Percentiles rank a stretch among this genome's conserved stretches.
These are phyloP conservation scores for Madurella fahalii DNA, from an alignment of 2,329 filamentous ascomycete species.

Conservation along the genomic window DNA sequence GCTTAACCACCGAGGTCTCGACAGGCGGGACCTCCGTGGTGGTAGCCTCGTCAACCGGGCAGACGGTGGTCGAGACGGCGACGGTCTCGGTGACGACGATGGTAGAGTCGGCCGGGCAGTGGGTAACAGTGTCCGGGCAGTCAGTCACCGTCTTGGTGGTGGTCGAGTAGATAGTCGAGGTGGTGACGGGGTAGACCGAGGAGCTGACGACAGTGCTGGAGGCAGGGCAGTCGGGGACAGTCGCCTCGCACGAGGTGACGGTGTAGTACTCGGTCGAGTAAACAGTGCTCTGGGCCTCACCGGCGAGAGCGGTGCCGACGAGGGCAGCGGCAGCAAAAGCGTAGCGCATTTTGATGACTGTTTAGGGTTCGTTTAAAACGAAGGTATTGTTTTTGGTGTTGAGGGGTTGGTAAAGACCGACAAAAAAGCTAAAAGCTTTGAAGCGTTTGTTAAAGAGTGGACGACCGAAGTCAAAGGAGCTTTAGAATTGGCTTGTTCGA, in stretches of 20 bases:
- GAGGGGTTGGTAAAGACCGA: constrained; percentile 26
- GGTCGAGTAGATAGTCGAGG: constrained; percentile 54
- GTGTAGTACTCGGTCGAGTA: constrained; percentile 57
- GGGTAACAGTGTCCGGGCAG: constrained; percentile 55
- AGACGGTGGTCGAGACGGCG: constrained; percentile 43
- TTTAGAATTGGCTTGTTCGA: constrained; percentile 31
- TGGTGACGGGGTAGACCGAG: constrained; percentile 34
- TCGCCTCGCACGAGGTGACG: constrained; percentile 56
- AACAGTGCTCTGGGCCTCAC: constrained; percentile 41
- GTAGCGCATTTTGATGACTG: constrained; percentile 64
- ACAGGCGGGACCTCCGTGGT: constrained; percentile 22
- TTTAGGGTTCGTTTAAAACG: constrained; percentile 21
- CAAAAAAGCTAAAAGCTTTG: constrained; percentile 29
- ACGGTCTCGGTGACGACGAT: constrained; percentile 36
- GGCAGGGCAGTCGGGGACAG: constrained; percentile 50
- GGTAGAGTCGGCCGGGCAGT: constrained; percentile 53
- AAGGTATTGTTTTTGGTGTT: constrained; percentile 11
- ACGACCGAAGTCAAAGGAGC: constrained; percentile 40
- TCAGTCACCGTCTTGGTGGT: constrained; percentile 58
- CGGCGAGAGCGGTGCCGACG: constrained; percentile 39
- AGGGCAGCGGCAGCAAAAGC: constrained; percentile 47
- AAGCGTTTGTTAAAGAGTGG: constrained; percentile 35
- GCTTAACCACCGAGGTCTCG: constrained; percentile 17
- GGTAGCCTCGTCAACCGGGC: constrained; percentile 29
- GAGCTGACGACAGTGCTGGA: constrained; percentile 28